Evolutionary conservation across 2,329 filamentous ascomycete genomes (phyloP).

Genomic region (Arthrinium phaeospermum): DNA sequence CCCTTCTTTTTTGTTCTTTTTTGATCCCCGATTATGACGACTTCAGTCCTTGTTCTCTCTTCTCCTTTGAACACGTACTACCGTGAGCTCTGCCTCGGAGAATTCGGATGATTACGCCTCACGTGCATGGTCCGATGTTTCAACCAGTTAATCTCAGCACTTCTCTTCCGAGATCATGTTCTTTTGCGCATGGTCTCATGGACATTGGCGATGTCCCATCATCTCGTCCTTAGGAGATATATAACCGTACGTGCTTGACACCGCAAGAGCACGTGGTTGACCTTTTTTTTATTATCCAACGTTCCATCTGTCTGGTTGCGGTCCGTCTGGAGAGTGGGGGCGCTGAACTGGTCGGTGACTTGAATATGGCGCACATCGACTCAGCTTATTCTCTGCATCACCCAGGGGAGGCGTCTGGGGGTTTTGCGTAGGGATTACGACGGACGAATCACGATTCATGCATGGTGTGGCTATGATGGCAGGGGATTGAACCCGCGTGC

Average conservation of each 20-base stretch:
- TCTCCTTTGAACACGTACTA: constrained; percentile 22
- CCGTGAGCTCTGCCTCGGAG: constrained; percentile 6
- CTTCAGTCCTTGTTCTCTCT: constrained; percentile 30
- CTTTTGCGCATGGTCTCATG: background rate
- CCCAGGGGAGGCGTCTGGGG: constrained; percentile 9
- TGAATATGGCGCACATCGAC: constrained; percentile 17
- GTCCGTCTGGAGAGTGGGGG: background rate
- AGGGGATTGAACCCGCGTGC: background rate
- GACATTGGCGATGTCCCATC: background rate
- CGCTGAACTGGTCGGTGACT: constrained; percentile 14
- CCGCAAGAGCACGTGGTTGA: background rate
- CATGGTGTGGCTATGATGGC: constrained; percentile 13
- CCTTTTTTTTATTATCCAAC: background rate
- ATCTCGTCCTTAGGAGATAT: constrained; percentile 3
- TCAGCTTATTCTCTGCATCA: constrained; percentile 9
- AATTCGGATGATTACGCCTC: background rate
- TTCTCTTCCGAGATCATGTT: constrained; percentile 1
- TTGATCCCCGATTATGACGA: constrained; percentile 28
- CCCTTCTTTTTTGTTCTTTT: background rate
- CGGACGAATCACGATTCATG: constrained; percentile 19
- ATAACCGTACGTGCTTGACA: constrained; percentile 10
- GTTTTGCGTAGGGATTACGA: constrained; percentile 17
- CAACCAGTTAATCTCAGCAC: constrained; percentile 8
- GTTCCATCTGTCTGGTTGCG: constrained; percentile 14
- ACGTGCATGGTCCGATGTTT: background rate